phyloP scores from a whole-genome alignment of 495 filamentous ascomycete species.

The Lindgomyces ingoldianus region DNA sequence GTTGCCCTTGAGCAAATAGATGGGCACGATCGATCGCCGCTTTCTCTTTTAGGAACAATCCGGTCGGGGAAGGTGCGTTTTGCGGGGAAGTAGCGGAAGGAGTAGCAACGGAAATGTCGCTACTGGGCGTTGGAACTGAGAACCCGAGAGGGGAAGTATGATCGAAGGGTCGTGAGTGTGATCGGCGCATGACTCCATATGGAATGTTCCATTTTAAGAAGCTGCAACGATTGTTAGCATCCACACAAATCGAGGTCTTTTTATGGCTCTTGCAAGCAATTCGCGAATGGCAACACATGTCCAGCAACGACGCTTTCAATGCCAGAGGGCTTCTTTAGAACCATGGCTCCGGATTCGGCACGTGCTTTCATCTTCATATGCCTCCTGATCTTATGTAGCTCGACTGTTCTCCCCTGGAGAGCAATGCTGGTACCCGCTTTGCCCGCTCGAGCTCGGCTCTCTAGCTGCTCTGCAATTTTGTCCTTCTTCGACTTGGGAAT shows the following conservation, averaged over 20 bases:
- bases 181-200: constrained; percentile 14
- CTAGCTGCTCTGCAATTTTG: constrained; percentile 20
- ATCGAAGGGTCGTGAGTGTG: constrained; percentile 8
- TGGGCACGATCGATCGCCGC: constrained; percentile 40
- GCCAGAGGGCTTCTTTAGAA: no score
- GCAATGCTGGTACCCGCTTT: constrained; percentile 35
- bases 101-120: constrained; percentile 25
- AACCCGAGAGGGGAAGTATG: constrained; percentile 26
- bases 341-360: constrained; percentile 8
- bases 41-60: constrained; percentile 37
- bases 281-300: constrained; percentile 35
- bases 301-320: no score
- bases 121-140: constrained; percentile 4
- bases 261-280: constrained; percentile 32
- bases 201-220: constrained; percentile 46
- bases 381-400: constrained; percentile 45
- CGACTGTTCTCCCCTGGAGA: constrained; percentile 34
- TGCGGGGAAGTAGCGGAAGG: constrained; percentile 36
- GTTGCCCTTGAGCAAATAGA: constrained; percentile 43
- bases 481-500: constrained; percentile 24
- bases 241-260: not conserved
- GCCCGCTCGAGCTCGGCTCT: constrained; percentile 37
- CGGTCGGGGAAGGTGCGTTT: constrained; percentile 38
- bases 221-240: constrained; percentile 11
- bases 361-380: constrained; percentile 40